Evolutionary conservation across 352 stramenopile species (phyloP), one percentile per base, ranked within the genome.

Genomic region (Phytopythium helicoides): DNA sequence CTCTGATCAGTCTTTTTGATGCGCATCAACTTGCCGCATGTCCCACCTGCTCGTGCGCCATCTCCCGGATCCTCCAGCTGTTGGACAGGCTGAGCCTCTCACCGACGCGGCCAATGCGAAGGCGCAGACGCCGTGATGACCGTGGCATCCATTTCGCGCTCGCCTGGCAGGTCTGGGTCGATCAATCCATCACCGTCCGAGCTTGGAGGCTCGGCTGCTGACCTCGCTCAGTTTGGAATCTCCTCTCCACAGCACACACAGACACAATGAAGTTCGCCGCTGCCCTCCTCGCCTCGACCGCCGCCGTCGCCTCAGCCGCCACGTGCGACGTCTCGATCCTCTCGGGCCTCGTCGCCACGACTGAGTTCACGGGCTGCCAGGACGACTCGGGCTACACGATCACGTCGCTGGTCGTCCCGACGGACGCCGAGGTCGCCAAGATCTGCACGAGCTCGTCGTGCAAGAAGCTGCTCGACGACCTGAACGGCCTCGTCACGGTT

Each of bases 381-480:
- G 42, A 51, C 22, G 56, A 64, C 33, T 76, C 67, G 6, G 60
- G 60, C 21, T 76, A 76, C 54, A 47, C 51, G 12, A 50, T 70
- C 34, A 68, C 56, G 18, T 76, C 67, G 47, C 51, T 73, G 37
- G 19, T 40, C 31, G 52, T 62, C n/a, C 66, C 67, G 6, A 57
- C 62, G n/a, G 54, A 60, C 23, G 44, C 51, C 28, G 26, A 68
- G 54, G 50, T 68, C 49, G 16, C 41, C 22, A 44, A 54, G 46
- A 76, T 76, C 56, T 76, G 67, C 56, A 49, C 56, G 22, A 68
- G 45, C 56, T 49, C 54, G 21, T 51, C 60, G 6, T 76, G 67
- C 48, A 62, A 64, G 45, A 59, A 57, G 38, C 44, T 73, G 47
- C 46, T 76, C 11, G 37, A 45, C 14, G 42, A 64, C 54, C 37